Base-by-base conservation (phyloP, 2,329 filamentous ascomycete genomes). In the Neoarthrinium moseri region DNA sequence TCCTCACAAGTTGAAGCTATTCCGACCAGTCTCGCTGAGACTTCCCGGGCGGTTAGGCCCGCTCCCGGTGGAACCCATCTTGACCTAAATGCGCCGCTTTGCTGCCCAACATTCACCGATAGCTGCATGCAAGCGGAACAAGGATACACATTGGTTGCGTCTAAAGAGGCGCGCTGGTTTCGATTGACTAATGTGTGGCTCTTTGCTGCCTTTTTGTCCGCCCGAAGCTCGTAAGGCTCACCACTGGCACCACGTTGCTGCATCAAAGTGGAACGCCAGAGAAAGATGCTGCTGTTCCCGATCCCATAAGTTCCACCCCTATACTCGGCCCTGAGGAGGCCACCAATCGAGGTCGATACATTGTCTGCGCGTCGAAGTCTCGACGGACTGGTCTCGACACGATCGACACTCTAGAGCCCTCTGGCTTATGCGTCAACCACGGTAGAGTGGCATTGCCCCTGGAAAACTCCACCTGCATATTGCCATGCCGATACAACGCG, bases 211-310 rank as follows among this genome's bases (percentile, higher is more conserved):
- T 44, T 45, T 51, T 50, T 35, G 46, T 51, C 54, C 53, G 34
- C 47, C 42, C 26, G 33, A 29, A 43, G 48, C 41, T 20, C 23
- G 54, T 51, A 45, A 50, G 51, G 46, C 44, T 50, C 52, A 53
- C 51, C 53, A 66, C 51, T 68, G 65, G 65, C 62, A 64, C 67
- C 67, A 70, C 66, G 66, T 69, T 36, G 61, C 61, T 49, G 54
- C 48, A 49, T 39, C 45, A 50, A 51, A 51, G 51, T 54, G 53
- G 52, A 55, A 52, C 38, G 48, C 36, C 15, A 46, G 41, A 45
- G 49, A 48, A 39, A 44, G 48, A 41, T 51, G 64, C 61, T 61
- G 60, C 55, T 61, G n/a, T n/a, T n/a, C n/a, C n/a, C n/a, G n/a
- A n/a, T n/a, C n/a, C n/a, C n/a, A n/a, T n/a, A 60, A 53, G 58